Evolutionary conservation across 208 protist species (phyloP).

Genomic region (Willaertia magna): DNA sequence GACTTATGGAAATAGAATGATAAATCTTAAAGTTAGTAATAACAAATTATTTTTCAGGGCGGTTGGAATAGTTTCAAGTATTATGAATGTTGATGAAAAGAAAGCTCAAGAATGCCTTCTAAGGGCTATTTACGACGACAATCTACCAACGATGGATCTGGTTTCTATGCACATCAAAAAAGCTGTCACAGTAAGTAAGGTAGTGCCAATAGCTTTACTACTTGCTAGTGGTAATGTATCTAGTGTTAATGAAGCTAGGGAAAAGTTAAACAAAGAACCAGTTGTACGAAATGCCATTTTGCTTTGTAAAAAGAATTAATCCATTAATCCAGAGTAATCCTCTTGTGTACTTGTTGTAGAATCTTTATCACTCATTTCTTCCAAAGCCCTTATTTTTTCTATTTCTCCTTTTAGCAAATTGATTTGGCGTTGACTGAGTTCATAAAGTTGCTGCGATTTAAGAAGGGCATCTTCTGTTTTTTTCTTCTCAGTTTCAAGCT

Average conservation of each 20-base stretch:
- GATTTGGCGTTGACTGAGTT: no score
- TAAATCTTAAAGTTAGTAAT: slow-evolving; percentile 20
- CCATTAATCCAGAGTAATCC: no score
- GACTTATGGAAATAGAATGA: slow-evolving; percentile 19
- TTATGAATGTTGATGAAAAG: background rate
- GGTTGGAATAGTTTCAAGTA: background rate
- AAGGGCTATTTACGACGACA: background rate
- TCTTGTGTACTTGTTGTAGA: no score
- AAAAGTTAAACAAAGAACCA: background rate
- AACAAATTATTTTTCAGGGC: slow-evolving; percentile 19
- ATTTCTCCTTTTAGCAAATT: no score
- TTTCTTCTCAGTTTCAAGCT: no score
- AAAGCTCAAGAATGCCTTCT: background rate
- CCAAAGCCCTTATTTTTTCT: no score
- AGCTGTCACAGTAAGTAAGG: background rate
- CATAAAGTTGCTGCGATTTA: no score
- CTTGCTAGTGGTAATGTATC: background rate
- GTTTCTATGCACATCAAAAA: background rate
- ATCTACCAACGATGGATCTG: background rate
- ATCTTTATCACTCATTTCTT: no score
- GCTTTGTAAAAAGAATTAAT: background rate
- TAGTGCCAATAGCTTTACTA: slow-evolving; percentile 11
- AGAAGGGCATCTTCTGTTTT: no score
- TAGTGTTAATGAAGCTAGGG: background rate
- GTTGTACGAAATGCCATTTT: background rate